Base-by-base conservation (phyloP, 495 filamentous ascomycete species). In the Daldinia decipiens region DNA sequence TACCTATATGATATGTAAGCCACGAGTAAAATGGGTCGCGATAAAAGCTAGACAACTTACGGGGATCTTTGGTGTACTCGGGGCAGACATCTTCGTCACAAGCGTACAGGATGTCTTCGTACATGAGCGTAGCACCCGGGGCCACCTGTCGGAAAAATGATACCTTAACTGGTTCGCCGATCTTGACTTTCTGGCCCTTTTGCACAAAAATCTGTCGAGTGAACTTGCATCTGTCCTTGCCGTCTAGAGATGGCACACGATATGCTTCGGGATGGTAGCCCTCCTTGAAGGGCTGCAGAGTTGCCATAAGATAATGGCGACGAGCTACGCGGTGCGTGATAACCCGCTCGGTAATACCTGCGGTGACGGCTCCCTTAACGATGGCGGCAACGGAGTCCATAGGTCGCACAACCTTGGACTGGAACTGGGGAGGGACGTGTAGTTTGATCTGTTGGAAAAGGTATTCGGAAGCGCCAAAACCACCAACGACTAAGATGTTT, bases 251-350 rank as follows among this genome's bases (percentile, higher is more conserved):
- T 21, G 95, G 96, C 13, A 99, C 96, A 69, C 95, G 93, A 81
- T 98, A 98, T 65, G 95, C 93, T 78, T 99, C 95, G 2, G 95
- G 95, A 76, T 99, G 95, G 78, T 98, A 97, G 17, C 95, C 95
- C 78, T 98, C 94, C 79, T 98, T 98, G 86, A 99, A 99, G 7
- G 96, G 96, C 77, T 98, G 95, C 17, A 99, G 87, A 0, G 95
- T 99, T 45, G 95, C 96, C 95, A 99, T 98, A 63, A 99, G 93
- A 78, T 99, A 99, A 80, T 99, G 95, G 39, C 95, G 90, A 80
- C 95, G 92, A n/a, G 95, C 95, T 62, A 99, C 93, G 85, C 95
- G 95, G 70, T 95, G 94, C 4, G 96, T 99, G 74, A 99, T 89
- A 67, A 99, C 92, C 65, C 94, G 90, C 77, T 99, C 96, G 1